Evolutionary conservation across 495 filamentous ascomycete species (phyloP), one percentile per base, ranked within the genome.

Genomic region (Podospora pseudoanserina): DNA sequence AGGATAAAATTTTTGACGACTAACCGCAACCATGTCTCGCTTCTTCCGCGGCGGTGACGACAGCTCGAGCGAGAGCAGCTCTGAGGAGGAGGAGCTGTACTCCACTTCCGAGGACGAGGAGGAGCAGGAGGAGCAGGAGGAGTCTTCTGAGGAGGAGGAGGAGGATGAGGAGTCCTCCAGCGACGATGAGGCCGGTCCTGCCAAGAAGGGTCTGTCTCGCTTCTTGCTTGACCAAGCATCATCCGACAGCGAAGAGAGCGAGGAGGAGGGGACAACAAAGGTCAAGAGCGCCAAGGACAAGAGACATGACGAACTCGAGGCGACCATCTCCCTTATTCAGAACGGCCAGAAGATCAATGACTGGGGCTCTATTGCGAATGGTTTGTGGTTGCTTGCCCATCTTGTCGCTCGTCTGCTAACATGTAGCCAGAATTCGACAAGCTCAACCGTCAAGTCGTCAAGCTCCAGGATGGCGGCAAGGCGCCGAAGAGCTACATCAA

Each of bases 221-320:
- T 99, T 98, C 88, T 86, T 98, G 84, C 85, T 85, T 71, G 89
- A 91, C 77, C 84, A 81, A 56, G 86, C 82, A 9, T 86, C 85
- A 23, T 88, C 85, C 30, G 91, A 92, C 34, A 92, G 90, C 73
- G 93, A 96, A 71, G 91, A 92, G 65, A 91, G 89, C 72, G 91
- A 91, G 72, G 91, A 92, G 67, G 94, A 96, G 68, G 92, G 92
- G 58, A 86, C 87, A 67, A 87, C 88, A 64, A 94, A 91, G 64
- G 81, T 96, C 68, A 98, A 97, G 87, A 97, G 93, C 78, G 94
- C 93, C 64, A 98, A 97, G 82, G 94, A 98, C 80, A 99, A 99
- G 85, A 86, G 95, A 55, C 81, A 93, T 67, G 96, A 97, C 75
- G 96, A 97, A 76, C 85, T 99, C 67, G 96, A 98, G 79, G 86